phyloP scores from a whole-genome alignment of 352 stramenopile genomes.

The Blastocystis sp. region DNA sequence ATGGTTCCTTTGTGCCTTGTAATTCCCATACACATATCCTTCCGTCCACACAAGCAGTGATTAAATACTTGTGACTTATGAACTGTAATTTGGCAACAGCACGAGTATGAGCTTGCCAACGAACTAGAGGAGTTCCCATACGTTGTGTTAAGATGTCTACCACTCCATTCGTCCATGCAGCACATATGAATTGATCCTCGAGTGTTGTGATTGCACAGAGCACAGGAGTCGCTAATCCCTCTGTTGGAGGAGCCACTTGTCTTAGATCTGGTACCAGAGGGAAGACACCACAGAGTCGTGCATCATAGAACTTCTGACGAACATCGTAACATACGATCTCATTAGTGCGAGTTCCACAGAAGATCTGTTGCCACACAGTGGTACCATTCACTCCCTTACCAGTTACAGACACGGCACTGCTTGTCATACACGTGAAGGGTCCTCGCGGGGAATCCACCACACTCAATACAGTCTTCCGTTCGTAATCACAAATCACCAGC shows the following conservation, averaged over 20 bases:
- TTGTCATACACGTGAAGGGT: conserved; percentile 45
- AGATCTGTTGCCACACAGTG: conserved; percentile 56
- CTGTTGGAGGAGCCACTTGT: neutral
- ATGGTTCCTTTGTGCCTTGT: neutral
- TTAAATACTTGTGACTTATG: neutral
- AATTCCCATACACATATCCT: conserved; percentile 35
- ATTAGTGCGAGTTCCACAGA: conserved; percentile 4
- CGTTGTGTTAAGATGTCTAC: conserved; percentile 40
- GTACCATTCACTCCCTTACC: conserved; percentile 36
- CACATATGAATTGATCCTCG: conserved; percentile 14
- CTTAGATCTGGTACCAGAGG: neutral
- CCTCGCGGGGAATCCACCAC: neutral
- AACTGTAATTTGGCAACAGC: conserved; percentile 35
- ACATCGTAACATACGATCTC: conserved; percentile 59
- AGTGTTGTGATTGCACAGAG: conserved; percentile 17
- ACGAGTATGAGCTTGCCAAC: conserved; percentile 23
- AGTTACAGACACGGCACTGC: conserved; percentile 29
- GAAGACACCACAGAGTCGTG: conserved; percentile 3
- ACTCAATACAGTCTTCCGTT: conserved; percentile 27
- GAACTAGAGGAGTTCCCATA: conserved; percentile 6
- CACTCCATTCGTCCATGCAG: conserved; percentile 27
- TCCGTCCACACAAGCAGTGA: conserved; percentile 47
- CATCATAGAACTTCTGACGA: conserved; percentile 65
- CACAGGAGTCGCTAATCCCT: neutral
- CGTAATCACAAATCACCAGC: conserved; percentile 41